Percentiles rank a stretch among this genome's conserved stretches.
These are phyloP conservation scores for Candida sp. DNA, from an alignment of 1,139 yeast genomes.

Conservation along the genomic window DNA sequence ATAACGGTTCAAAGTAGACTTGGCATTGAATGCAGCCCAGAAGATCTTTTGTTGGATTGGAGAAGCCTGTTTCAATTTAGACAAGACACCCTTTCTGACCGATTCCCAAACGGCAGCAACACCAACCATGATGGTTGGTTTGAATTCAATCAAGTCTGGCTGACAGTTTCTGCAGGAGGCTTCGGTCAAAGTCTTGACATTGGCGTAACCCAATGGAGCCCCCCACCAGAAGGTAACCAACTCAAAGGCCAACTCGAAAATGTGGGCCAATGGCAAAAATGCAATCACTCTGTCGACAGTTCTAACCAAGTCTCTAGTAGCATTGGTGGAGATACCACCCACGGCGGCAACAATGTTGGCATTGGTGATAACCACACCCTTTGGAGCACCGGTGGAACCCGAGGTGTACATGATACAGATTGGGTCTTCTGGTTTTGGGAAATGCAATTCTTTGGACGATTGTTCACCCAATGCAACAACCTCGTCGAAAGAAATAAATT, in stretches of 20 bases:
- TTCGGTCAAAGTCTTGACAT: constrained; percentile 89
- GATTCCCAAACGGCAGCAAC: constrained; percentile 99
- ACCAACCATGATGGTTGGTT: constrained; percentile 96
- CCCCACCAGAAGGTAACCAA: constrained; percentile 88
- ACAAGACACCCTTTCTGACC: constrained; percentile 88
- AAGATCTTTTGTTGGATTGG: constrained; percentile 75
- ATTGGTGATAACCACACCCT: constrained; percentile 92
- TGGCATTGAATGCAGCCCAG: constrained; percentile 88
- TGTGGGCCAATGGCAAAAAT: constrained; percentile 95
- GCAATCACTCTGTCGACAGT: constrained; percentile 76
- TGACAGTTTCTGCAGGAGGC: constrained; percentile 81
- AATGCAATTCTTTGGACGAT: constrained; percentile 39
- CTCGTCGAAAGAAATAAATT: constrained; percentile 68
- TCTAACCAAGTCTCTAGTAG: constrained; percentile 55
- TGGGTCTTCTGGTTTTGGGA: constrained; percentile 74
- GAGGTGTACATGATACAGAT: constrained; percentile 98
- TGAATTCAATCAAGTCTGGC: constrained; percentile 87
- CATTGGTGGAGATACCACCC: constrained; percentile 77
- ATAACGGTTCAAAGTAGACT: constrained; percentile 60
- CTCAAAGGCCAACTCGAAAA: constrained; percentile 92
- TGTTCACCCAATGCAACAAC: constrained; percentile 65
- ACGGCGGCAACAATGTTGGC: constrained; percentile 80
- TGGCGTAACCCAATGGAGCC: constrained; percentile 86
- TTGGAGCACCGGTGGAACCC: constrained; percentile 97
- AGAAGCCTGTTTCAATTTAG: constrained; percentile 74